Percentiles rank a stretch among this genome's conserved stretches.
These are phyloP conservation scores for Microthyrium microscopicum DNA, from an alignment of 2,329 filamentous ascomycete genomes.

Conservation along the genomic window DNA sequence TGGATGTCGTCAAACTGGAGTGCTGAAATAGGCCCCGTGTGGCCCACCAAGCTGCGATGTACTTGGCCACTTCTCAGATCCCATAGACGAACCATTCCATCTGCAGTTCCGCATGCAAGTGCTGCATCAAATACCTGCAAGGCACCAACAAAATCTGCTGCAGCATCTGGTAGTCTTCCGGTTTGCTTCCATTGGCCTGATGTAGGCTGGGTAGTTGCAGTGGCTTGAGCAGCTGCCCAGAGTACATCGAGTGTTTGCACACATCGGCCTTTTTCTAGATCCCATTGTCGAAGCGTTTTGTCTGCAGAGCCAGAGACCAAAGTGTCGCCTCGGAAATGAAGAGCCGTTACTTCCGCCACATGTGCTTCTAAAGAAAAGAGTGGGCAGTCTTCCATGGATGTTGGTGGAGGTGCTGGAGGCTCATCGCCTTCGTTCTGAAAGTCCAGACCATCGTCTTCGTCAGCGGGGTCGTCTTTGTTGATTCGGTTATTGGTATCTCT, in stretches of 20 bases:
- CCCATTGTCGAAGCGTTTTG: conserved; percentile 96
- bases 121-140: conserved; percentile 93
- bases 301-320: conserved; percentile 92
- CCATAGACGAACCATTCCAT: conserved; percentile 94
- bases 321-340: conserved; percentile 78
- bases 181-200: conserved; percentile 54
- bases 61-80: conserved; percentile 93
- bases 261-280: conserved; percentile 90
- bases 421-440: conserved; percentile 49
- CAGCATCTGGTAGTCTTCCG: conserved; percentile 35
- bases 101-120: conserved; percentile 86
- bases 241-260: conserved; percentile 95
- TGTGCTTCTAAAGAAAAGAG: conserved; percentile 82
- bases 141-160: conserved; percentile 85
- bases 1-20: conserved; percentile 94
- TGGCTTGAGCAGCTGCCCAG: conserved; percentile 90
- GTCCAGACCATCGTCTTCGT: conserved; percentile 42
- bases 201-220: conserved; percentile 43
- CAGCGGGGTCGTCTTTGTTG: conserved; percentile 27
- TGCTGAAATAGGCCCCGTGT: conserved; percentile 86
- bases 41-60: conserved; percentile 87
- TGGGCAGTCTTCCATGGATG: conserved; percentile 76
- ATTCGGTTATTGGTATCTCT: conserved; percentile 38
- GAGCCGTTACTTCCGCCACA: conserved; percentile 82
- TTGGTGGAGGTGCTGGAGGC: conserved; percentile 49